Conservation (phyloP, 208 protist species). For the Trypanosoma cruzi region DNA sequence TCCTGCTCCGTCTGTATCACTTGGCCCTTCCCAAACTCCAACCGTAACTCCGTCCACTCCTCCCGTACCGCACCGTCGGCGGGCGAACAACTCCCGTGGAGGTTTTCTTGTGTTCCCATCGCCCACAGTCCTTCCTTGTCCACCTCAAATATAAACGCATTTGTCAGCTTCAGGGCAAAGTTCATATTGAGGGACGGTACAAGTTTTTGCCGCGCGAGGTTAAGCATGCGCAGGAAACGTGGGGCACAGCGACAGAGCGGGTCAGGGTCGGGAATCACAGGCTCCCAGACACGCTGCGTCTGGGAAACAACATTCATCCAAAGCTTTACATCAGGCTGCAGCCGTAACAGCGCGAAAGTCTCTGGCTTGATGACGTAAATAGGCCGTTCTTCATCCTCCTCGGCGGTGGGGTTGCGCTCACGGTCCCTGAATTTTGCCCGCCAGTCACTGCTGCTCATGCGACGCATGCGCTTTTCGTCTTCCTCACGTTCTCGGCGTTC, state of each 20-base stretch:
- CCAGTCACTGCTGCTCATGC: conserved; percentile 91
- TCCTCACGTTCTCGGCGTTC: conserved; percentile 74
- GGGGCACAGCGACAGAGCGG: conserved; percentile 72
- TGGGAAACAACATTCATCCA: conserved; percentile 72
- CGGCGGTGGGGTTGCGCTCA: conserved; percentile 79
- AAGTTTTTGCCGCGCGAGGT: conserved; percentile 81
- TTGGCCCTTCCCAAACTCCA: conserved; percentile 85
- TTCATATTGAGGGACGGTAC: conserved; percentile 91
- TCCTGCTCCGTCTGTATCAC: conserved; percentile 85
- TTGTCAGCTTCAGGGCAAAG: conserved; percentile 86
- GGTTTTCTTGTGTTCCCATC: conserved; percentile 87
- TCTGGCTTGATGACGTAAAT: conserved; percentile 89
- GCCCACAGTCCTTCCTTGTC: conserved; percentile 81
- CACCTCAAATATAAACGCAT: conserved; percentile 87
- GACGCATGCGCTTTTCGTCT: conserved; percentile 88
- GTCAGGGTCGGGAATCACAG: conserved; percentile 60
- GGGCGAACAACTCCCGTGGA: conserved; percentile 16
- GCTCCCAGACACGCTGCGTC: conserved; percentile 85
- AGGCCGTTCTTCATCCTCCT: conserved; percentile 80
- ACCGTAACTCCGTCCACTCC: conserved; percentile 81
- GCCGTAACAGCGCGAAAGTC: conserved; percentile 71
- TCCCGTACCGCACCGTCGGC: conserved; percentile 54
- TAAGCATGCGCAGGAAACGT: conserved; percentile 85
- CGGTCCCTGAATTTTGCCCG: conserved; percentile 80
- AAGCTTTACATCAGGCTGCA: conserved; percentile 73